These are phyloP conservation scores for Aspergillus felis DNA, from an alignment of 2,329 filamentous ascomycete genomes.

Conservation along the genomic window DNA sequence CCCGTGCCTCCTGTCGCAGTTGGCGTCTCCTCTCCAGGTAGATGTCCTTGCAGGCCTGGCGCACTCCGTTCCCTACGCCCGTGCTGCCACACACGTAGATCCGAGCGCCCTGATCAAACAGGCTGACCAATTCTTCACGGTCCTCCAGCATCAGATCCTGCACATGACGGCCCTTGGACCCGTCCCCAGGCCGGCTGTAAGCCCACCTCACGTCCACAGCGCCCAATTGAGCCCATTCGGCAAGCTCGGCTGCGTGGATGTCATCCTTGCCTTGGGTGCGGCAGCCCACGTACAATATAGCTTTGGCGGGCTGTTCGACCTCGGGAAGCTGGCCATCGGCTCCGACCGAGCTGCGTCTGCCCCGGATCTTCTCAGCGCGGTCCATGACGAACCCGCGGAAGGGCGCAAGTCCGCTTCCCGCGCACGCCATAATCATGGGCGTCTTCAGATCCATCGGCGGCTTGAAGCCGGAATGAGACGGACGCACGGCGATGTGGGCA, in stretches of 20 bases:
- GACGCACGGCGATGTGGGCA: slow-evolving; percentile 32
- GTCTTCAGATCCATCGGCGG: slow-evolving; percentile 31
- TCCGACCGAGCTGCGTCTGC: slow-evolving; percentile 17
- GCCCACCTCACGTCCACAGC: slow-evolving; percentile 60
- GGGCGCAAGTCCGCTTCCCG: slow-evolving; percentile 55
- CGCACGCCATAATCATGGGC: slow-evolving; percentile 39
- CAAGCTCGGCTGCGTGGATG: slow-evolving; percentile 33
- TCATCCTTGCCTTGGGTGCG: slow-evolving; percentile 33
- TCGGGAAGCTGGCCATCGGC: slow-evolving; percentile 8
- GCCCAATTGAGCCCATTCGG: slow-evolving; percentile 58
- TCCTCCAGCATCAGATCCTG: slow-evolving; percentile 52
- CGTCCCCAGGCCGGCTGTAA: slow-evolving; percentile 50
- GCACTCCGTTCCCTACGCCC: slow-evolving; percentile 48
- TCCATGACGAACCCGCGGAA: slow-evolving; percentile 64
- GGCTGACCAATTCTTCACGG: slow-evolving; percentile 39
- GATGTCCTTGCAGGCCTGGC: slow-evolving; percentile 37
- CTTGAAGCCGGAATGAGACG: slow-evolving; percentile 35
- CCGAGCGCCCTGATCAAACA: slow-evolving; percentile 51
- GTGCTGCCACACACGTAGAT: slow-evolving; percentile 64
- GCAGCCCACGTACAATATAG: slow-evolving; percentile 35
- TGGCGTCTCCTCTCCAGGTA: slow-evolving; percentile 23
- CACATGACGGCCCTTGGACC: slow-evolving; percentile 50
- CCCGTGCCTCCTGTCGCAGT: slow-evolving; percentile 40
- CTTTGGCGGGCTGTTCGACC: slow-evolving; percentile 25
- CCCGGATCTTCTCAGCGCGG: slow-evolving; percentile 43